Conservation (phyloP, 495 filamentous ascomycete species). For the Penicillium lividum region DNA sequence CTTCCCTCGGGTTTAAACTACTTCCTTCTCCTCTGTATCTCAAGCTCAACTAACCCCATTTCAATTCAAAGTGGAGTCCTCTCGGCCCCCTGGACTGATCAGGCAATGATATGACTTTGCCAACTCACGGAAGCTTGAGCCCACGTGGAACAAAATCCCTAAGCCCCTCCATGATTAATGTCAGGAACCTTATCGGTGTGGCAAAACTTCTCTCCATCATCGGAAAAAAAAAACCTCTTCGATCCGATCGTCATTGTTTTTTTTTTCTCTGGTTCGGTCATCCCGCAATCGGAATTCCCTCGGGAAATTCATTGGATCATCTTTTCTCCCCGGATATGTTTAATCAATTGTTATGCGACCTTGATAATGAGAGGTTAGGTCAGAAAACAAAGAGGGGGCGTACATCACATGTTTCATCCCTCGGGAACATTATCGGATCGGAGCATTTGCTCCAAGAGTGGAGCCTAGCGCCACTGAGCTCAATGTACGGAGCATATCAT, state of each 20-base stretch:
- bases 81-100: constrained; percentile 17
- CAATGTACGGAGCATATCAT: background rate
- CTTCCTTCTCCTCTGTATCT: too few species aligned
- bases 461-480: constrained; percentile 9
- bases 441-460: constrained; percentile 8
- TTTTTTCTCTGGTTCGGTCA: background rate
- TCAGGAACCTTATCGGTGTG: constrained; percentile 21
- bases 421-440: background rate
- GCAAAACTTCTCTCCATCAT: constrained; percentile 4
- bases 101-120: constrained; percentile 11
- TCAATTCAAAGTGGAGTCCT: background rate
- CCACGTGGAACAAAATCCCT: constrained; percentile 24
- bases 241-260: background rate
- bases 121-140: constrained; percentile 14
- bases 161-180: constrained; percentile 12
- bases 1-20: constrained; percentile 3
- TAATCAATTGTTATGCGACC: too few species aligned
- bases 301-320: background rate
- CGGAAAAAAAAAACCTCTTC: background rate
- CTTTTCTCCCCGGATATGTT: background rate
- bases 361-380: background rate
- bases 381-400: background rate
- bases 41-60: background rate
- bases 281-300: background rate
- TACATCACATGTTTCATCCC: constrained; percentile 15